Evolutionary conservation across 257 asterid genomes (phyloP), one percentile per base, ranked within the genome.

Genomic region (Solanum appendiculatum): DNA sequence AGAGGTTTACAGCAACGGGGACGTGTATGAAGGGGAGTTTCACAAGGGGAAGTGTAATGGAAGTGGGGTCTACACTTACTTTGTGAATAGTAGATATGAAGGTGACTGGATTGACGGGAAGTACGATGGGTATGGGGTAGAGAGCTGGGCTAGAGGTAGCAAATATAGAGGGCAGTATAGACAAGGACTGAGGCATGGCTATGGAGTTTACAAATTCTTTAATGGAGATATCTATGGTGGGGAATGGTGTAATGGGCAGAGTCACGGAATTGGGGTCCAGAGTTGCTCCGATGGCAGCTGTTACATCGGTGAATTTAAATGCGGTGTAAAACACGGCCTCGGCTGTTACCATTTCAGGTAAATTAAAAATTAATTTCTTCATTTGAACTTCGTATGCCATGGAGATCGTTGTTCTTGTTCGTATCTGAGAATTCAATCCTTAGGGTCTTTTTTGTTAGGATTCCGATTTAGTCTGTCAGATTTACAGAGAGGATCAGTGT

Each of bases 281-380:
- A 94, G 94, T 42, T 96, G 98, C 90, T 94, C 95, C 44, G 98
- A 96, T 91, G 99, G 98, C 11, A 96, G 99, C 91, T 93, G 94
- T 81, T 96, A 90, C 69, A 48, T 90, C 36, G 99, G 99, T 27
- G 96, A 94, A 74, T 96, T 96, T 87, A 96, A 94, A 88, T 86
- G 87, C 60, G 99, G 95, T 20, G 94, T 94, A 68, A 96, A 95
- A 58, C 99, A 96, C 83, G 98, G 98, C 77, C 91, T 93, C 83
- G 99, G 99, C 16, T 94, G 94, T 88, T 96, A 96, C 92, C 96
- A 95, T 94, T 96, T 95, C 93, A 94, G 99, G 99, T 96, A 68
- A 66, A 29, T 74, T 12, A 11, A 36, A 73, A 9, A 20, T 20
- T 33, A 33, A 18, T 33, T 70, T 36, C 18, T 36, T 73, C 10